Evolutionary conservation across 148 eudicot genomes (phyloP), one percentile per base, ranked within the genome.

Genomic region (Fagopyrum tataricum): DNA sequence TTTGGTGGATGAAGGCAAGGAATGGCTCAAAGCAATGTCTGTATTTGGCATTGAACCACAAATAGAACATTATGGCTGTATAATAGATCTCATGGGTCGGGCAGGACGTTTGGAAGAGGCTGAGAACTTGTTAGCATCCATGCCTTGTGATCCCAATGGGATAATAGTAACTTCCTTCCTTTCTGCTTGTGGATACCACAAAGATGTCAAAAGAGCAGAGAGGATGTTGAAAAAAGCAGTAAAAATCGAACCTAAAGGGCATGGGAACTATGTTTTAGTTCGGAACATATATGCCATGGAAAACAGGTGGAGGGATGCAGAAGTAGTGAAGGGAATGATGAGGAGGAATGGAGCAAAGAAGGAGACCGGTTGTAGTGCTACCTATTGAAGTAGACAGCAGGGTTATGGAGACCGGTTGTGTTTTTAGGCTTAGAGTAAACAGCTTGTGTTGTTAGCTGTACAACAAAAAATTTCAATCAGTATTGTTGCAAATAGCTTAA

Each of bases 11-110:
- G 92, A 90, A 79, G 98, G 98, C 43, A 81, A 72, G 81, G 81
- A 73, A 41, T 89, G 94, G 88, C 79, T 89, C 39, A 78, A 78
- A 40, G 81, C 75, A 61, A 93, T 90, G 88, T 70, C 70, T 18
- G 82, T 75, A 58, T 82, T 86, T 23, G 76, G 81, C 23, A 72
- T 93, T 20, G 76, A 66, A n/a, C 92, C 89, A 21, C 81, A 72
- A 76, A 83, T 93, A 7, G 90, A 90, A 85, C 98, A 93, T 70
- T 93, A 90, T 75, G 94, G 94, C 41, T 90, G 96, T 73, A 75
- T 93, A 79, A 77, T 90, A 6, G 96, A 93, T 79, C 88, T 93
- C 74, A 78, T 90, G 14, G 90, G 94, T 4, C 81, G 96, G 79
- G 84, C 89, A 26, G 92, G 98, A 26, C 24, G 79, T 71, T 76